Conservation (phyloP, 257 asterid genomes). For the Cruciata laevipes region DNA sequence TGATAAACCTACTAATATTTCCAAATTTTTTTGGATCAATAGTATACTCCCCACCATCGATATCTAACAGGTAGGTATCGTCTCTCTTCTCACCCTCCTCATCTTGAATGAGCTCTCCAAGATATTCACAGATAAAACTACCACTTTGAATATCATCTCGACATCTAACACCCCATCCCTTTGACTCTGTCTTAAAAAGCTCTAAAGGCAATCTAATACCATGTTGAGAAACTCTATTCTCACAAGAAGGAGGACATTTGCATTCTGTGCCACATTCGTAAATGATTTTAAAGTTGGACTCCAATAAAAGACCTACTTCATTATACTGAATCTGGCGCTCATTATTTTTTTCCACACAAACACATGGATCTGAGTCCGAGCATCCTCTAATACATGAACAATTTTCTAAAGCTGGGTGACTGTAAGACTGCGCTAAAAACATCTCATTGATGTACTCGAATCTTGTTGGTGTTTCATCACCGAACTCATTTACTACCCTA, state of each 20-base stretch:
- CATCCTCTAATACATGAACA: conserved; percentile 48
- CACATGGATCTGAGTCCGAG: conserved; percentile 43
- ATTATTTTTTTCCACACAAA: conserved; percentile 40
- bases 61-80: conserved; percentile 87
- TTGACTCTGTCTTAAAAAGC: conserved; percentile 29
- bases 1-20: conserved; percentile 71
- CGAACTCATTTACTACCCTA: too few relatives aligned
- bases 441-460: too few relatives aligned
- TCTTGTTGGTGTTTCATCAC: too few relatives aligned
- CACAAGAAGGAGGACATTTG: conserved; percentile 39
- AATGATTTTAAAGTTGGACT: conserved; percentile 42
- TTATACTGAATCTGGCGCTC: conserved; percentile 79
- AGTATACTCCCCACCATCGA: conserved; percentile 66
- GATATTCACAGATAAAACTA: conserved; percentile 81
- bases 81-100: conserved; percentile 69
- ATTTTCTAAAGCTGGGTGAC: too few relatives aligned
- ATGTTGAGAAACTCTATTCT: conserved; percentile 46
- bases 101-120: conserved; percentile 87
- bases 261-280: conserved; percentile 88
- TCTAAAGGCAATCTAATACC: conserved; percentile 39
- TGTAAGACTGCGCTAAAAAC: too few relatives aligned
- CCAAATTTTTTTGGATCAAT: conserved; percentile 68
- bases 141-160: conserved; percentile 61
- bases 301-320: conserved; percentile 61
- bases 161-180: conserved; percentile 96